Evolutionary conservation across 305 asterid species (phyloP).

Genomic region (Fraxinus ornus): DNA sequence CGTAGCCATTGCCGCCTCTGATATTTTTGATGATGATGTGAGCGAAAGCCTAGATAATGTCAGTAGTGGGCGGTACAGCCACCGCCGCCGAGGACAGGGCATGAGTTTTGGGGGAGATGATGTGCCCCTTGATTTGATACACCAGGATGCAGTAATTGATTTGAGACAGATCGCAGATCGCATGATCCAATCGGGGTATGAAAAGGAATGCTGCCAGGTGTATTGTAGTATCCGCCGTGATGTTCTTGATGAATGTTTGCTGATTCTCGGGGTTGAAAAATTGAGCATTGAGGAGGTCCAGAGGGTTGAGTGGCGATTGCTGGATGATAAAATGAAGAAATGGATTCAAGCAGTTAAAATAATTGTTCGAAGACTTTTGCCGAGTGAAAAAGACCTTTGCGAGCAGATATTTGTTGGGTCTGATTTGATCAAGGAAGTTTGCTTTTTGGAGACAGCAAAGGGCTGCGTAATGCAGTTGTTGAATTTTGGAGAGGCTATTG

Average conservation of each 20-base stretch:
- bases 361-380: constrained; percentile 56
- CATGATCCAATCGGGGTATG: constrained; percentile 87
- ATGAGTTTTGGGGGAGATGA: constrained; percentile 71
- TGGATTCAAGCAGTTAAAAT: constrained; percentile 84
- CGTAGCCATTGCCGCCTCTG: constrained; percentile 61
- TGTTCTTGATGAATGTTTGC: constrained; percentile 76
- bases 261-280: constrained; percentile 73
- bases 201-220: constrained; percentile 89
- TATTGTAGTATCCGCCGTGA: constrained; percentile 78
- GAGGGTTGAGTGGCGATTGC: constrained; percentile 67
- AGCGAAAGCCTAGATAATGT: constrained; percentile 41
- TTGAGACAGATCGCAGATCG: constrained; percentile 76
- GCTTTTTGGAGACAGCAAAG: constrained; percentile 77
- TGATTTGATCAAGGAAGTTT: constrained; percentile 71
- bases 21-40: constrained; percentile 37
- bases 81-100: constrained; percentile 43
- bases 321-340: constrained; percentile 88
- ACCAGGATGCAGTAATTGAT: constrained; percentile 59
- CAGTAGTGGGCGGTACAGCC: constrained; percentile 59
- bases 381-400: constrained; percentile 70
- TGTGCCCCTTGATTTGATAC: constrained; percentile 58
- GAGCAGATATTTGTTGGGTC: constrained; percentile 67
- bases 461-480: constrained; percentile 89
- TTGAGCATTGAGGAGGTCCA: constrained; percentile 94
- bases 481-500: constrained; percentile 95